Evolutionary conservation across 768 basidiomycete species (phyloP).

Genomic region (Lyophyllum decastes): DNA sequence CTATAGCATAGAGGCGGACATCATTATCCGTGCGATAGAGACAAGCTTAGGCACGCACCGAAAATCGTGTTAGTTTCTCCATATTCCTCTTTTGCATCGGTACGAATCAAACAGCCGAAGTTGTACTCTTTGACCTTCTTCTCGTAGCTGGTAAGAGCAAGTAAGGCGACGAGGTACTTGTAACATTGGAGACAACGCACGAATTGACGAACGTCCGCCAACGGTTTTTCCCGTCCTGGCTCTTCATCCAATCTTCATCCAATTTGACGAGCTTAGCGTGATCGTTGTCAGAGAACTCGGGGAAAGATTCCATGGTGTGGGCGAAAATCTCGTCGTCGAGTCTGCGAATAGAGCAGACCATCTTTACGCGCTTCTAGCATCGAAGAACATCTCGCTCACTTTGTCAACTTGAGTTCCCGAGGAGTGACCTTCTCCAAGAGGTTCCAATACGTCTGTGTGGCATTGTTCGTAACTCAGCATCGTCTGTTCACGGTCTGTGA

Average conservation of each 20-base stretch:
- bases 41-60: conserved; percentile 44
- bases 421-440: conserved; percentile 82
- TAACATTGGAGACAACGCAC: conserved; percentile 34
- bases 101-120: conserved; percentile 93
- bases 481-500: neutral
- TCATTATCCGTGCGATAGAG: neutral
- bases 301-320: conserved; percentile 75
- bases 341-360: conserved; percentile 35
- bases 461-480: conserved; percentile 1
- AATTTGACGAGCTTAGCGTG: conserved; percentile 54
- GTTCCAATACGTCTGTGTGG: conserved; percentile 88
- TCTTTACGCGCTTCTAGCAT: neutral
- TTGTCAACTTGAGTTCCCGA: conserved; percentile 76
- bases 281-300: conserved; percentile 62
- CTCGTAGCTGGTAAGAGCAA: conserved; percentile 63
- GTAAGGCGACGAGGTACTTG: neutral
- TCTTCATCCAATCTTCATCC: conserved; percentile 95
- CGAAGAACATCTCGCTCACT: conserved; percentile 45
- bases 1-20: conserved; percentile 30
- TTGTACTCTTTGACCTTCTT: conserved; percentile 92
- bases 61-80: conserved; percentile 93
- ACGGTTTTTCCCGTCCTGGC: conserved; percentile 76
- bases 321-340: conserved; percentile 91
- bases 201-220: conserved; percentile 88
- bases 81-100: conserved; percentile 79